Conservation (phyloP, 371 early-diverging fungal species). For the Apophysomyces trapeziformis region DNA sequence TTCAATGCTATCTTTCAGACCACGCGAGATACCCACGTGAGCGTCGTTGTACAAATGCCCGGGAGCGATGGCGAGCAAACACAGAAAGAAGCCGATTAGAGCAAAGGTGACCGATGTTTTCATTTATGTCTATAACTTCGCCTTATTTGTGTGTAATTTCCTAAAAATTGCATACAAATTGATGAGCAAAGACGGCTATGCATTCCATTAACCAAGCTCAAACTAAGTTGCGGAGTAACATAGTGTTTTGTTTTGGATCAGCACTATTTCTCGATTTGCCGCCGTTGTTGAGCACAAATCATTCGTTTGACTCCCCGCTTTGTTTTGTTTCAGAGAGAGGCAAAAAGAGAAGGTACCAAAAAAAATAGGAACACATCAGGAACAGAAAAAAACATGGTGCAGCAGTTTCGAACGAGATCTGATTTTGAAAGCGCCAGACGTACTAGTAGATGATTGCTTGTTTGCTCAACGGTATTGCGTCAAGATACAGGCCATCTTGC, state of each 20-base stretch:
- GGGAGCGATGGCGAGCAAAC: background rate
- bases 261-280: background rate
- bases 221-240: background rate
- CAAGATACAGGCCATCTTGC: too few relatives aligned
- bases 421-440: background rate
- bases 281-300: background rate
- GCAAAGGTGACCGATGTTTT: background rate
- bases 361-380: background rate
- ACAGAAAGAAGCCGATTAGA: background rate
- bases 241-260: conserved; percentile 6
- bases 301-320: conserved; percentile 6
- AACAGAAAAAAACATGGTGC: background rate
- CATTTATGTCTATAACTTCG: background rate
- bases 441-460: too few relatives aligned
- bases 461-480: too few relatives aligned
- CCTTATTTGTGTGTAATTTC: background rate
- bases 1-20: background rate
- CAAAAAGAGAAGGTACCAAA: background rate
- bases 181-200: background rate
- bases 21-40: conserved; percentile 9
- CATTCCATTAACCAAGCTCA: background rate
- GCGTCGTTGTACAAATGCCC: conserved; percentile 5
- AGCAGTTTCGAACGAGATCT: background rate
- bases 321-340: conserved; percentile 5
- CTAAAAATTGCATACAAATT: too few relatives aligned